Base-by-base conservation (phyloP, 768 basidiomycete species). In the Strobilomyces dryophilus region DNA sequence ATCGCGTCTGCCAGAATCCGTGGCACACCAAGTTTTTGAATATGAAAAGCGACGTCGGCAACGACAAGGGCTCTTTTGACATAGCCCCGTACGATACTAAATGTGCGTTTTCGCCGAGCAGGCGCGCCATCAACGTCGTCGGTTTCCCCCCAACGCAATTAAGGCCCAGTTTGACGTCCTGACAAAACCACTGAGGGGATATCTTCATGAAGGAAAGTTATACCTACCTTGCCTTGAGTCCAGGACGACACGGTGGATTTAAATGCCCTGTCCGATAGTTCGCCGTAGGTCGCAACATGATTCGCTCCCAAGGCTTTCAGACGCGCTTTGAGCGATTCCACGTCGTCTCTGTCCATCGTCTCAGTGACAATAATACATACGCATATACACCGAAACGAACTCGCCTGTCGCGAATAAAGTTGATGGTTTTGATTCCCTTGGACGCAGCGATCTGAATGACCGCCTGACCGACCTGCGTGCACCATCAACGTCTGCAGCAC, bases 1-100 rank as follows among this genome's bases (percentile, higher is more conserved):
- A 90, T 29, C 77, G 75, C 47, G 74, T 81, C 66, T 89, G 85
- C 88, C 89, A 92, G 67, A 85, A 91, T 6, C 89, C 92, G 46
- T 81, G 85, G 21, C 78, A 76, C 0, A 78, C 85, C 57, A 94
- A 73, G 66, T 90, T 87, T 57, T 84, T 90, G 76, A 95, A 95
- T 54, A 95, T 92, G 70, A 90, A 85, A 20, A 84, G 72, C 0
- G 87, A 87, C 0, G 88, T 85, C 1, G 92, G 87, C 20, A 95
- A 66, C 1, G 82, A 78, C 17, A 95, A 68, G 0, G 92, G 89
- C 48, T 85, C 77, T 64, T 87, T 92, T 1, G 92, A 87, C 92
- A 95, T 94, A 6, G 88, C 91, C 27, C 92, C 92, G 50, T 94
- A 95, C 0, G 92, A 90, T 8, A 93, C 84, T 12, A 93, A 76